Percentiles rank a stretch among this genome's conserved stretches.
phyloP scores from a whole-genome alignment of 1,284 basidiomycete species.

The Serendipita sp. region DNA sequence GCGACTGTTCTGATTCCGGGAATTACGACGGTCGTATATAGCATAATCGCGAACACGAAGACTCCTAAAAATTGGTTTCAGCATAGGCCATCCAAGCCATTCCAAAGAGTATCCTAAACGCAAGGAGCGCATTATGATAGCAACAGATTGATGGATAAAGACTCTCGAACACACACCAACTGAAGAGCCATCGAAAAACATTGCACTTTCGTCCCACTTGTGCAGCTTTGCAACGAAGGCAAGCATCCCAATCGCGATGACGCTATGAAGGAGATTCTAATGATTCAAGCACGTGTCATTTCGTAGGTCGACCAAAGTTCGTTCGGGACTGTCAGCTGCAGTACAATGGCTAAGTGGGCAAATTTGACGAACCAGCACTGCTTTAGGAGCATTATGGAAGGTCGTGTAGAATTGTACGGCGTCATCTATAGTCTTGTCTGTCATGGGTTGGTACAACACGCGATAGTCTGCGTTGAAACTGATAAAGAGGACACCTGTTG shows the following conservation, averaged over 20 bases:
- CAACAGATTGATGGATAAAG: neutral
- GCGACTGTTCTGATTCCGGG: conserved; percentile 61
- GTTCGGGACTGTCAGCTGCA: neutral
- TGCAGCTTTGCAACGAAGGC: conserved; percentile 65
- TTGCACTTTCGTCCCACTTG: conserved; percentile 77
- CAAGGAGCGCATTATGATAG: neutral
- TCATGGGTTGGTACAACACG: conserved; percentile 53
- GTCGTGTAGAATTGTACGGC: conserved; percentile 78
- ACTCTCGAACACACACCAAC: conserved; percentile 37
- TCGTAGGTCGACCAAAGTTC: neutral
- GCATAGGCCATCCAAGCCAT: neutral
- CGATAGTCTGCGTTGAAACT: conserved; percentile 78
- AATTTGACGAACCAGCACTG: conserved; percentile 55
- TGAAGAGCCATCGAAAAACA: conserved; percentile 81
- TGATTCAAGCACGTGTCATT: neutral
- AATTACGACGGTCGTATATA: conserved; percentile 71
- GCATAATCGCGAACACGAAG: conserved; percentile 57
- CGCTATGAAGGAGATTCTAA: conserved; percentile 70
- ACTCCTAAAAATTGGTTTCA: conserved; percentile 33
- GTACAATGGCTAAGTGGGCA: neutral
- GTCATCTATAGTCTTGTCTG: conserved; percentile 50
- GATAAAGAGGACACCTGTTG: conserved; percentile 68
- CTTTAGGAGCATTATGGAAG: conserved; percentile 79
- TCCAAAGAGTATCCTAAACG: neutral
- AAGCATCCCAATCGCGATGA: conserved; percentile 60